Evolutionary conservation across 1,284 basidiomycete species (phyloP), one percentile per base, ranked within the genome.

Genomic region (Papiliotrema nemorosa): DNA sequence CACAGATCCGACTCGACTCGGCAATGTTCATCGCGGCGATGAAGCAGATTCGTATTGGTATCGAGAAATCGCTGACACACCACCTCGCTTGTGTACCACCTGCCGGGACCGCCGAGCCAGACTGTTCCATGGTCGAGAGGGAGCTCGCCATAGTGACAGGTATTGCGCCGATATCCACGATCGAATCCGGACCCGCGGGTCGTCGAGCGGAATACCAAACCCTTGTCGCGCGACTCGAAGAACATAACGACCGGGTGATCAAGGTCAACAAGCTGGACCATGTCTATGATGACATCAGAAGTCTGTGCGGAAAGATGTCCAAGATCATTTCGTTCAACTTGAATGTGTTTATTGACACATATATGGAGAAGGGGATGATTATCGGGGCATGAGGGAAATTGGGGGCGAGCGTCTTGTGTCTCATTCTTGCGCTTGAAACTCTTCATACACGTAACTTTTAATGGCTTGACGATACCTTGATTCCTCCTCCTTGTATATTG

Each of bases 251-350:
- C n/a, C n/a, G n/a, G n/a, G n/a, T n/a, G n/a, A n/a, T n/a, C n/a
- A 33, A 33, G 31, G 31, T 33, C 31, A 9, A 33, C 10, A 42
- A 49, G 7, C 37, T 47, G 35, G 54, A 59, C 37, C 38, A 48
- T 13, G 39, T 20, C 0, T 40, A 31, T n/a, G 50, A 42, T 14
- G 59, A 62, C 1, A 47, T 67, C 18, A 51, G 48, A 25, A 59
- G 54, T 3, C 35, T 65, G 12, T 52, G 54, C 5, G 49, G 53
- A 38, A 50, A 59, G 24, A 61, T 67, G 55, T 44, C 50, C 24
- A 55, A 47, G 46, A 57, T 66, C 22, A 54, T 53, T 16, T 54
- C 54, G 12, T 67, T 67, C 49, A 66, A 67, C 46, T 42, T 66
- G n/a, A 47, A 42, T 9, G 58, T 62, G 13, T 67, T 66, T 49